Evolutionary conservation across 176 grass and related monocot genomes (phyloP), one percentile per base, ranked within the genome.

Genomic region (Oryza rufipogon): DNA sequence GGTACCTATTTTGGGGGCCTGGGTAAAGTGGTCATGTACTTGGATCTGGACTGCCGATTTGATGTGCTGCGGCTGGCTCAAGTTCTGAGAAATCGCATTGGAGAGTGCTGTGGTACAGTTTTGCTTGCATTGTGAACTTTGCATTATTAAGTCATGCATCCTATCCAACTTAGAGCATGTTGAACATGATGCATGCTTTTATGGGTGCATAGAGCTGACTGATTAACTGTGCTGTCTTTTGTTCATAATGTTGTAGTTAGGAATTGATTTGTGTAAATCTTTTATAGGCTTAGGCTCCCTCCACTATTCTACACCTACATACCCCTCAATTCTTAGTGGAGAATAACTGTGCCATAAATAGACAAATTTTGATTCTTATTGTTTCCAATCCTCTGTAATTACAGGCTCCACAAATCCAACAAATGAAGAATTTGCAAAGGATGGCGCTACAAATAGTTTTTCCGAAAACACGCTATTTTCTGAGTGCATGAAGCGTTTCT

Each of bases 11-110:
- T 94, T 7, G 93, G 93, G 16, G 96, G 96, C 3, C 87, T 96
- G 70, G 88, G 92, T 32, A 93, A 83, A 58, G 73, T 81, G 4
- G 89, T 92, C 47, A 83, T 94, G 83, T 98, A 89, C 80, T 84
- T 98, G 16, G 93, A 98, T 73, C 76, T 98, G 28, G 93, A 96
- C 61, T 98, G 93, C 83, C 85, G 89, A 52, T 95, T 96, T 81
- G 96, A 98, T 81, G 93, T 96, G 83, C 58, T 94, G 64, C 91
- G 93, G 1, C 71, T 98, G 71, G 87, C 81, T 54, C 84, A 95
- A 70, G 84, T 96, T 20, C 77, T 98, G 83, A 94, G 76, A 80
- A 73, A 80, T 73, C 81, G 81, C 74, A 94, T 98, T 39, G 20
- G 10, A 1, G 71, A 89, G 44, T 51, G 66, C 49, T 83, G 30